These are phyloP conservation scores for Xerocomus potaroensis DNA, from an alignment of 768 basidiomycete species.

Conservation along the genomic window DNA sequence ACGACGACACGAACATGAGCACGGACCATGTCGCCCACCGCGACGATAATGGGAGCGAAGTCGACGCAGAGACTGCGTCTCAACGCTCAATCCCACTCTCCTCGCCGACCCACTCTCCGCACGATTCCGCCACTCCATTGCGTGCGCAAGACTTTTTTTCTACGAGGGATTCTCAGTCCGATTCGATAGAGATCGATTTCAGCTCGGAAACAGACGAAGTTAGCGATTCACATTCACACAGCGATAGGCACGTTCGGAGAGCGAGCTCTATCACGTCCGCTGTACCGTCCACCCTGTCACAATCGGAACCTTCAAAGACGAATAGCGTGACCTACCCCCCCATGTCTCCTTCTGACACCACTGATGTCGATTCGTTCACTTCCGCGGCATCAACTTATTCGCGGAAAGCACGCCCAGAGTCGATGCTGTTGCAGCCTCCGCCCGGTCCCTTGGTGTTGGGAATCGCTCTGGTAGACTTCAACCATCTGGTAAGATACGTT, in stretches of 20 bases:
- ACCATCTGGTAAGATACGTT: constrained; percentile 68
- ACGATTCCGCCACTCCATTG: constrained; percentile 25
- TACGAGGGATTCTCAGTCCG: constrained; percentile 41
- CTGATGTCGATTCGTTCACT: constrained; percentile 54
- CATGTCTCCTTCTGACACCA: constrained; percentile 38
- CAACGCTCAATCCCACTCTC: constrained; percentile 74
- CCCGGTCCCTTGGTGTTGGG: constrained; percentile 66
- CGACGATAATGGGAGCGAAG: constrained; percentile 41
- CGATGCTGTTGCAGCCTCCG: constrained; percentile 59
- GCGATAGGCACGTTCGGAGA: constrained; percentile 27
- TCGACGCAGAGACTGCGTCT: constrained; percentile 73
- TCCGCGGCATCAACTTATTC: constrained; percentile 55
- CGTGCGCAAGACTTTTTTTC: constrained; percentile 28
- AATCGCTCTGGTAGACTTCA: constrained; percentile 91
- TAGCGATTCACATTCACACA: constrained; percentile 49
- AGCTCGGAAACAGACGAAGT: constrained; percentile 51
- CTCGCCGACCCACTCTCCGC: constrained; percentile 55
- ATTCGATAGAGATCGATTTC: constrained; percentile 51
- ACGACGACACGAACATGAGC: constrained; percentile 1
- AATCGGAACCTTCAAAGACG: constrained; percentile 36
- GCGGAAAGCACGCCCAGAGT: constrained; percentile 75
- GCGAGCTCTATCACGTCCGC: constrained; percentile 52
- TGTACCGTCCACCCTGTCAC: constrained; percentile 38
- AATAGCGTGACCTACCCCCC: constrained; percentile 57
- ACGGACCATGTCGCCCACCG: constrained; percentile 4